Evolutionary conservation across 2,329 filamentous ascomycete species (phyloP).

Genomic region (Pyricularia grisea): DNA sequence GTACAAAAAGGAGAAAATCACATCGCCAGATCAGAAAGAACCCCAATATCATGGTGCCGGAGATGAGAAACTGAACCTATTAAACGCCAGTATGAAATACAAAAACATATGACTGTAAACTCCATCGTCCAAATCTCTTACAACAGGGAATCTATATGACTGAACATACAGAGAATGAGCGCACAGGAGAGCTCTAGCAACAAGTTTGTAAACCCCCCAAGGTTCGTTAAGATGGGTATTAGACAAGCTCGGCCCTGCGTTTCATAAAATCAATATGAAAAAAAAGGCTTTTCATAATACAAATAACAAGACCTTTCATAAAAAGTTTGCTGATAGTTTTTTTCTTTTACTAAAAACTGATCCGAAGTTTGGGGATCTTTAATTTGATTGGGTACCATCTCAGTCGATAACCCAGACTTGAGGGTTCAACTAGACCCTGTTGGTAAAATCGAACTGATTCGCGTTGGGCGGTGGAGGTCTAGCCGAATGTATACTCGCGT

Average conservation of each 20-base stretch:
- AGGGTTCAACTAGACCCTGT: neutral
- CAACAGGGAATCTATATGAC: neutral
- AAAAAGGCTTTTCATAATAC: neutral
- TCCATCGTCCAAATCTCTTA: neutral
- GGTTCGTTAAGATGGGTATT: neutral
- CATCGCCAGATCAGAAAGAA: neutral
- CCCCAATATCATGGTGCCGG: neutral
- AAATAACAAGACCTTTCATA: neutral
- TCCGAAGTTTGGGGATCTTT: neutral
- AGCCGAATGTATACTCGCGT: neutral
- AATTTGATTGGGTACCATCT: neutral
- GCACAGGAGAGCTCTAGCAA: neutral
- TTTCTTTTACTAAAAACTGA: neutral
- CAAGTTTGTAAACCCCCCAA: neutral
- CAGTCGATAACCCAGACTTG: neutral
- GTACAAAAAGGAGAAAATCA: neutral
- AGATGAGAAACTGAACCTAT: neutral
- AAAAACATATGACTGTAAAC: neutral
- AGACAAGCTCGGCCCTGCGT: neutral
- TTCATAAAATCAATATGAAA: neutral
- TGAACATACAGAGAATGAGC: neutral
- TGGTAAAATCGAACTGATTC: neutral
- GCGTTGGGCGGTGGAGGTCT: neutral
- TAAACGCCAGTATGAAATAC: neutral
- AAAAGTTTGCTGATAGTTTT: neutral